These are phyloP conservation scores for Sugiyamaella floridensis DNA, from an alignment of 805 yeast genomes.

Conservation along the genomic window DNA sequence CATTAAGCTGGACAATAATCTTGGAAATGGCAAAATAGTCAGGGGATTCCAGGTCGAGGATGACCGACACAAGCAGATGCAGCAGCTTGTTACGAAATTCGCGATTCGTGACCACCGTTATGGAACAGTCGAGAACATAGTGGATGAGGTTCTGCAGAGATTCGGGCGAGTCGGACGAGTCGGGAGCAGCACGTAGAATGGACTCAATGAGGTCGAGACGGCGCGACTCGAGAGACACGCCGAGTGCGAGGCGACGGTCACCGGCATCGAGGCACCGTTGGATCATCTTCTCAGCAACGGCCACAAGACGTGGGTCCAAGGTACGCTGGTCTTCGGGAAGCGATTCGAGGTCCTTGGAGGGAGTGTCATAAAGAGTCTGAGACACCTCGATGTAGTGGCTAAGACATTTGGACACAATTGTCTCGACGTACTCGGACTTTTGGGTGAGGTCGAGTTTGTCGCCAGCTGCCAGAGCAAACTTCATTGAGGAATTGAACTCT, in stretches of 20 bases:
- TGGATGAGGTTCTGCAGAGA: constrained; percentile 49
- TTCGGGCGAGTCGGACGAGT: not conserved
- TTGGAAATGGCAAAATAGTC: constrained; percentile 82
- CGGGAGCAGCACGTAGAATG: constrained; percentile 17
- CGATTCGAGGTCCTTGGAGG: constrained; percentile 24
- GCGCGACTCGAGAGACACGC: constrained; percentile 82
- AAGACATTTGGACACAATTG: constrained; percentile 89
- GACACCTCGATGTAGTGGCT: constrained; percentile 68
- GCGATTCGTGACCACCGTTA: constrained; percentile 57
- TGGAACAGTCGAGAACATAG: constrained; percentile 64
- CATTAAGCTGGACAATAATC: constrained; percentile 82
- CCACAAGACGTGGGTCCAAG: constrained; percentile 56
- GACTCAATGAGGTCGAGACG: constrained; percentile 71
- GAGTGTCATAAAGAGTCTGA: constrained; percentile 40
- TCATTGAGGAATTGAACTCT: constrained; percentile 85
- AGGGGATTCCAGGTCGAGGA: constrained; percentile 52
- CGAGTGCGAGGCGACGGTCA: constrained; percentile 76
- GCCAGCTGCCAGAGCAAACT: constrained; percentile 81
- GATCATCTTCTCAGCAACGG: constrained; percentile 81
- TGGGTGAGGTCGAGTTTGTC: constrained; percentile 68
- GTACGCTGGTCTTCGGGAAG: constrained; percentile 15
- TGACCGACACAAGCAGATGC: constrained; percentile 51
- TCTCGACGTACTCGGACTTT: constrained; percentile 80
- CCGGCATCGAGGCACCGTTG: constrained; percentile 63
- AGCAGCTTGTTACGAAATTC: constrained; percentile 61